These are phyloP conservation scores for Xenosphaeropsis pyriputrescens DNA, from an alignment of 2,329 filamentous ascomycete species.

Conservation along the genomic window DNA sequence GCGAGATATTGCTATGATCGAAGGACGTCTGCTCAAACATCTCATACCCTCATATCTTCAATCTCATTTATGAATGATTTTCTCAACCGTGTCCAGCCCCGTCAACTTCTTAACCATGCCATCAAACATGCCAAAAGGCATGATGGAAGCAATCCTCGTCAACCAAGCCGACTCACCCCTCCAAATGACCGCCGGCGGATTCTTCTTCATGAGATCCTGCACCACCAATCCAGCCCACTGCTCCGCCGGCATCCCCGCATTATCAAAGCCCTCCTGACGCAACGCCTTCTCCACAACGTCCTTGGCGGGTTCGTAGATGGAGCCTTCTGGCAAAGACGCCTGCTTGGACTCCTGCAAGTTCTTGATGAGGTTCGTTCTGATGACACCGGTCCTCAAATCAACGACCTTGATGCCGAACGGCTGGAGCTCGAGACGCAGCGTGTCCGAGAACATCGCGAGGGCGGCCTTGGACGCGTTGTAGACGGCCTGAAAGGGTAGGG, in stretches of 20 bases:
- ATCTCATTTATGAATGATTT: neutral
- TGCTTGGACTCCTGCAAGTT: conserved; percentile 1
- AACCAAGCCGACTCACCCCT: conserved; percentile 1
- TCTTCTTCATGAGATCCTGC: conserved; percentile 3
- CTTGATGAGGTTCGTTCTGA: neutral
- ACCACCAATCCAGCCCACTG: conserved; percentile 9
- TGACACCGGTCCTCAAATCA: conserved; percentile 2
- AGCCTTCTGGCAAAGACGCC: conserved; percentile 1
- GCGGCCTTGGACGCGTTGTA: conserved; percentile 29
- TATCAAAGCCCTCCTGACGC: neutral
- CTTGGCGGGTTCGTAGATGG: conserved; percentile 2
- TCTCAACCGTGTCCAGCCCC: neutral
- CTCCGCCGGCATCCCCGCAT: conserved; percentile 5
- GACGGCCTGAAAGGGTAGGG: conserved; percentile 20
- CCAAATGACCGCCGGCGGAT: conserved; percentile 11
- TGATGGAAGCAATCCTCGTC: neutral
- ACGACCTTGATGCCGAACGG: conserved; percentile 4
- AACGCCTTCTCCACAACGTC: neutral
- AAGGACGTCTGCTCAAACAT: too few relatives aligned
- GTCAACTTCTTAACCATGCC: conserved; percentile 1
- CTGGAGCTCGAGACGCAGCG: conserved; percentile 23
- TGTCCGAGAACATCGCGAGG: conserved; percentile 21
- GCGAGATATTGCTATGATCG: too few relatives aligned
- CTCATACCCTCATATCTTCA: too few relatives aligned
- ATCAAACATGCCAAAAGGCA: conserved; percentile 1